These are phyloP conservation scores for Nannochloris sp. DNA, from an alignment of 139 green algal species.

Conservation along the genomic window DNA sequence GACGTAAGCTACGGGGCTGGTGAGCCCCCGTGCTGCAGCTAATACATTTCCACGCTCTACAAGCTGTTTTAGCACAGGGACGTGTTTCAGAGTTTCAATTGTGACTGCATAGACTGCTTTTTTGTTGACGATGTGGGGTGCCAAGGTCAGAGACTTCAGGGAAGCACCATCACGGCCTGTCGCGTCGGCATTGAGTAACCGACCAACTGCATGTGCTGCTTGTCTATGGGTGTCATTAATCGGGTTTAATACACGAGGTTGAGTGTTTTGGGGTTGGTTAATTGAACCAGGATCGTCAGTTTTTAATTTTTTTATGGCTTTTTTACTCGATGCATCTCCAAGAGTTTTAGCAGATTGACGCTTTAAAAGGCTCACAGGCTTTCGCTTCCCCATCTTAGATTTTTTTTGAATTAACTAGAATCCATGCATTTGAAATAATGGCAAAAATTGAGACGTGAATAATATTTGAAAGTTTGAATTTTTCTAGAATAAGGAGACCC, in stretches of 20 bases:
- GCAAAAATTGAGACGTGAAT: no score
- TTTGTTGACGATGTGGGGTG: conserved; percentile 62
- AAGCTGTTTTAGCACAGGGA: conserved; percentile 49
- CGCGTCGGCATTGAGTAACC: conserved; percentile 33
- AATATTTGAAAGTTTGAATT: no score
- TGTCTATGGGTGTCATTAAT: conserved; percentile 44
- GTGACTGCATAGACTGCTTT: conserved; percentile 82
- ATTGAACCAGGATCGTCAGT: background rate
- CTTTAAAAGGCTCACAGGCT: conserved; percentile 12
- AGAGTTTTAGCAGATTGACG: background rate
- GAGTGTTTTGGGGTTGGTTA: background rate
- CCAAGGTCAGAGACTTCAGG: conserved; percentile 74
- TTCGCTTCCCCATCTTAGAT: conserved; percentile 1
- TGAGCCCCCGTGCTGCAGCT: conserved; percentile 39
- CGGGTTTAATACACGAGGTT: conserved; percentile 42
- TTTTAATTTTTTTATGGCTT: background rate
- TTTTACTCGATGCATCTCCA: background rate
- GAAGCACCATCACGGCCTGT: conserved; percentile 17
- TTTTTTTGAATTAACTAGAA: no score
- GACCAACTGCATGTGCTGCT: conserved; percentile 36
- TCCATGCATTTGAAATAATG: no score
- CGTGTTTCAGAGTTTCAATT: conserved; percentile 72
- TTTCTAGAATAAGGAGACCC: no score
- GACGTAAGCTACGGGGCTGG: conserved; percentile 42
- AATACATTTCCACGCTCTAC: conserved; percentile 35